Percentiles rank a stretch among this genome's conserved stretches.
Evolutionary conservation across 768 basidiomycete genomes (phyloP).

Genomic region (Epithele typhae): DNA sequence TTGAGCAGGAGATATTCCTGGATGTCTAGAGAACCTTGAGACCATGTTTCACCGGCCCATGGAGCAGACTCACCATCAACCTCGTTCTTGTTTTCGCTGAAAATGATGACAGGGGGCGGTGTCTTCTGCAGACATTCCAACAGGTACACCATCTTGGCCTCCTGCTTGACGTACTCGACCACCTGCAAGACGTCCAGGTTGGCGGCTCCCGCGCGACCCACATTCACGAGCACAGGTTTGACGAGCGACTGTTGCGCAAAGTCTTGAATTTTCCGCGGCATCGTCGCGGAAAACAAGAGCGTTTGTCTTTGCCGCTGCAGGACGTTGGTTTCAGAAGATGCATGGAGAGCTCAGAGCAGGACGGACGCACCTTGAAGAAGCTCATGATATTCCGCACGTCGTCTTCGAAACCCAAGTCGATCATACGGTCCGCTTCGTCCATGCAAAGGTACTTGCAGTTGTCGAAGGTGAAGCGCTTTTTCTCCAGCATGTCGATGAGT

Average conservation of each 20-base stretch:
- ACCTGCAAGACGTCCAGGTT: conserved; percentile 95
- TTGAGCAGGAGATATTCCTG: conserved; percentile 96
- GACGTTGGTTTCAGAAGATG: conserved; percentile 1
- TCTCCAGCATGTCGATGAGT: conserved; percentile 97
- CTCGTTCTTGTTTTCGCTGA: conserved; percentile 99
- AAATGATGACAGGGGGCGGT: conserved; percentile 94
- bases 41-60: neutral
- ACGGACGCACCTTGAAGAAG: conserved; percentile 79
- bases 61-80: conserved; percentile 74
- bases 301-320: conserved; percentile 91
- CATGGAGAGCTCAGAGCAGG: neutral
- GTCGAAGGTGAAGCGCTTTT: conserved; percentile 87
- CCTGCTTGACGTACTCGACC: conserved; percentile 98
- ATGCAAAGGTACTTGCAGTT: conserved; percentile 96
- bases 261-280: conserved; percentile 98
- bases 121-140: conserved; percentile 98
- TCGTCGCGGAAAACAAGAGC: conserved; percentile 94
- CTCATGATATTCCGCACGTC: conserved; percentile 99
- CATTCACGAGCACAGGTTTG: conserved; percentile 91
- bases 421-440: conserved; percentile 99
- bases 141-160: conserved; percentile 99
- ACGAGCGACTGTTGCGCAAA: conserved; percentile 97
- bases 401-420: conserved; percentile 98
- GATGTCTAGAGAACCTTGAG: too few relatives aligned
- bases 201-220: conserved; percentile 96